Evolutionary conservation across 352 stramenopile species (phyloP).

Genomic region (Phytophthora agathidicida): DNA sequence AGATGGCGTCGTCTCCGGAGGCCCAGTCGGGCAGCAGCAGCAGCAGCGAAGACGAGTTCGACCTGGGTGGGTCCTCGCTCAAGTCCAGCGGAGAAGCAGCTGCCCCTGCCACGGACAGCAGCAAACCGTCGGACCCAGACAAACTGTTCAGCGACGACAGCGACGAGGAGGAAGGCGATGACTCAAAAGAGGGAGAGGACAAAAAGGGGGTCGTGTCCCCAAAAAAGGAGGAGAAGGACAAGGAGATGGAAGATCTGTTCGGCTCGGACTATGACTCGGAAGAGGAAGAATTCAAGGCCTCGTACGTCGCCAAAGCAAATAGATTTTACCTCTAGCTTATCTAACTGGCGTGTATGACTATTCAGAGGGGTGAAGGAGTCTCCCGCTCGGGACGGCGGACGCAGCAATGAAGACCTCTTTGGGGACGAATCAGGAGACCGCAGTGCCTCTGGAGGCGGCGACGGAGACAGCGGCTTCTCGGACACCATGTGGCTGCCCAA

Average conservation of each 20-base stretch:
- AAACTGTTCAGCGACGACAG: conserved; percentile 82
- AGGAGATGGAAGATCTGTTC: conserved; percentile 91
- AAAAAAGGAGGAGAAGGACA: conserved; percentile 66
- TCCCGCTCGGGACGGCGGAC: conserved; percentile 65
- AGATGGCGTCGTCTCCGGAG: conserved; percentile 70
- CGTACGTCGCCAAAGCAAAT: conserved; percentile 52
- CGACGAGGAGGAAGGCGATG: conserved; percentile 46
- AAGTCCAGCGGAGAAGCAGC: conserved; percentile 26
- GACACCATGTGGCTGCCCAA: conserved; percentile 80
- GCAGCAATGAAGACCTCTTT: conserved; percentile 51
- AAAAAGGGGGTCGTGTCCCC: conserved; percentile 23
- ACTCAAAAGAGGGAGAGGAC: conserved; percentile 17
- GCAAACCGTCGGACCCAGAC: conserved; percentile 36
- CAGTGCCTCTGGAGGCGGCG: conserved; percentile 16
- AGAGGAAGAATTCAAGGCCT: conserved; percentile 89
- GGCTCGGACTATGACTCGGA: conserved; percentile 90
- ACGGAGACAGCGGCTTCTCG: conserved; percentile 39
- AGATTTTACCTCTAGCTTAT: too few species aligned
- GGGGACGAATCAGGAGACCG: conserved; percentile 47
- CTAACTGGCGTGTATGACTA: too few species aligned
- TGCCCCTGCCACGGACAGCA: background rate
- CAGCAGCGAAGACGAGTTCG: conserved; percentile 84
- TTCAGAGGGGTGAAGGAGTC: conserved; percentile 85
- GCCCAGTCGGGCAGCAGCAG: conserved; percentile 60
- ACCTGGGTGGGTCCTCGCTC: conserved; percentile 47